Conservation (phyloP, 768 basidiomycete species). For the Holtermanniella nyarrowii region DNA sequence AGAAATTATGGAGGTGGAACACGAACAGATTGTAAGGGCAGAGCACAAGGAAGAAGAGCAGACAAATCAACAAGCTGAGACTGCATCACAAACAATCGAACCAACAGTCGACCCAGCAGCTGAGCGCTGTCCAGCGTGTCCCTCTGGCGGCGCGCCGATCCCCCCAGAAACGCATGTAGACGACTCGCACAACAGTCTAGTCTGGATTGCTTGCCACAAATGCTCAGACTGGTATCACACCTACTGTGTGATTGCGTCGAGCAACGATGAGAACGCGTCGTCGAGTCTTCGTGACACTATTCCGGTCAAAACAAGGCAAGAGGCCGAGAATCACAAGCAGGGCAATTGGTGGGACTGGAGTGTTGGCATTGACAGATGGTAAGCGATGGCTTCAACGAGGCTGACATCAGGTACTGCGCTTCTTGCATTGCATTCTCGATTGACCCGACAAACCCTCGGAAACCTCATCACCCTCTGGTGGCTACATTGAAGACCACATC, state of each 20-base stretch:
- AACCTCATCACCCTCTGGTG: slow-evolving; percentile 20
- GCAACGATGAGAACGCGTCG: slow-evolving; percentile 2
- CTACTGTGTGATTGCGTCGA: slow-evolving; percentile 20
- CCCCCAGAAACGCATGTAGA: no score
- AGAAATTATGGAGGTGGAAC: no score
- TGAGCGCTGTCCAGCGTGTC: neutral
- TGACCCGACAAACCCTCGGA: slow-evolving; percentile 15
- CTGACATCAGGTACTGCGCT: slow-evolving; percentile 21
- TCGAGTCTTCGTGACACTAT: slow-evolving; percentile 4
- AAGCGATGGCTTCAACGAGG: neutral
- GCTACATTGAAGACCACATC: slow-evolving; percentile 11
- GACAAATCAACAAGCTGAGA: no score
- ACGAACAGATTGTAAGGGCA: no score
- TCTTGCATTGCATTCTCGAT: slow-evolving; percentile 12
- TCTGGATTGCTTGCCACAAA: slow-evolving; percentile 33
- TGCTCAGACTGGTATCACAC: slow-evolving; percentile 36
- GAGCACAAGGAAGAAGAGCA: no score
- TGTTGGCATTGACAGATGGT: slow-evolving; percentile 27
- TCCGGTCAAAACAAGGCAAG: slow-evolving; percentile 11
- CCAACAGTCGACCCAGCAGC: neutral
- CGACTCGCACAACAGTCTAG: slow-evolving; percentile 2
- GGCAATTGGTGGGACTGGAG: slow-evolving; percentile 30
- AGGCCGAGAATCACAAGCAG: slow-evolving; percentile 5
- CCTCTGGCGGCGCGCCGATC: neutral
- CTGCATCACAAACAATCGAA: no score